Evolutionary conservation across 2,329 filamentous ascomycete genomes (phyloP).

Genomic region (Ploettnerulaceae sp.): DNA sequence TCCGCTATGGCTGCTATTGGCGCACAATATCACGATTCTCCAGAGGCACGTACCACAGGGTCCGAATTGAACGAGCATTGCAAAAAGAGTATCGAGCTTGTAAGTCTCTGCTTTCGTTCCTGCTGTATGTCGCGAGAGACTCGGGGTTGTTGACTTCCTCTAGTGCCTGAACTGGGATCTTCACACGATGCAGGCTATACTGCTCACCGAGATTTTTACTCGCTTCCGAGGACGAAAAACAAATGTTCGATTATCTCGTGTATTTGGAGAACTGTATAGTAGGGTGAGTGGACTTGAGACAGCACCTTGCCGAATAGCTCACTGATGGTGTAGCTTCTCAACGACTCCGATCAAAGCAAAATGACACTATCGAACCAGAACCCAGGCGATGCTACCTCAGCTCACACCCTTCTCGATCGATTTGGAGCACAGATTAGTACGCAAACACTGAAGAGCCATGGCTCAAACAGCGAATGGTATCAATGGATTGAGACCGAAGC

Average conservation of each 20-base stretch:
- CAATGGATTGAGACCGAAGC: conserved; percentile 50
- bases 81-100: conserved; percentile 26
- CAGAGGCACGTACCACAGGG: conserved; percentile 28
- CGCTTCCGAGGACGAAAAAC: conserved; percentile 30
- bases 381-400: conserved; percentile 15
- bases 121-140: background rate
- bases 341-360: conserved; percentile 17
- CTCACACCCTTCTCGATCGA: conserved; percentile 19
- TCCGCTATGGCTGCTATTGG: conserved; percentile 32
- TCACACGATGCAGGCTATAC: conserved; percentile 31
- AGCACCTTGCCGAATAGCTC: background rate
- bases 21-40: conserved; percentile 29
- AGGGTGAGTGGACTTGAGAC: conserved; percentile 22
- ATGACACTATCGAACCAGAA: conserved; percentile 14
- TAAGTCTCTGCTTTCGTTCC: conserved; percentile 11
- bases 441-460: conserved; percentile 8
- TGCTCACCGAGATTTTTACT: conserved; percentile 32
- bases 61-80: conserved; percentile 28
- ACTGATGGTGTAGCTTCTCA: conserved; percentile 19
- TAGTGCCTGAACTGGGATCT: conserved; percentile 26
- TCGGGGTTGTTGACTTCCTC: background rate
- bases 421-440: conserved; percentile 14
- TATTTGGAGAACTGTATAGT: conserved; percentile 28
- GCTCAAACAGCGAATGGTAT: conserved; percentile 38
- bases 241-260: conserved; percentile 24